Evolutionary conservation across 2,329 filamentous ascomycete species (phyloP).

Genomic region (Aspergillus jensenii): DNA sequence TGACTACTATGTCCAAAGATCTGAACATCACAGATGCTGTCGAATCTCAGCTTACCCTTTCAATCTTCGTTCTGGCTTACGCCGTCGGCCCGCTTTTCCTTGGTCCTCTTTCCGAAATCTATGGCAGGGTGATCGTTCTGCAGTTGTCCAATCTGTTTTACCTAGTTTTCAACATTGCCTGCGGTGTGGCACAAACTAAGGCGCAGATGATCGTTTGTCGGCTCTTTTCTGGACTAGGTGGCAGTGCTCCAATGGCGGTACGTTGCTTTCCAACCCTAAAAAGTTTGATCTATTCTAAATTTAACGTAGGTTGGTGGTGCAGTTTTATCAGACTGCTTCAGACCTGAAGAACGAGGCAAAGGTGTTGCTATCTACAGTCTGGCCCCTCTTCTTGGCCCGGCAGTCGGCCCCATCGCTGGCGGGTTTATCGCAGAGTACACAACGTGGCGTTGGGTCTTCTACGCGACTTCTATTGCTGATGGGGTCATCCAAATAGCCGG

Average conservation of each 20-base stretch:
- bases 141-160: slow-evolving; percentile 57
- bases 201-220: slow-evolving; percentile 58
- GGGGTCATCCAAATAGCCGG: slow-evolving; percentile 62
- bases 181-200: slow-evolving; percentile 55
- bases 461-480: slow-evolving; percentile 63
- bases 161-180: slow-evolving; percentile 60
- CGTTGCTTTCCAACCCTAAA: slow-evolving; percentile 17
- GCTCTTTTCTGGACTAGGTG: slow-evolving; percentile 59
- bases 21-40: slow-evolving; percentile 52
- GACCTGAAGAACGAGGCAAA: slow-evolving; percentile 61
- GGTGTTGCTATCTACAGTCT: slow-evolving; percentile 64
- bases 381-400: slow-evolving; percentile 64
- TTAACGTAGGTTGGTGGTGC: slow-evolving; percentile 46
- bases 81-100: slow-evolving; percentile 54
- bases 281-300: neutral
- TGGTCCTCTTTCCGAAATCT: slow-evolving; percentile 57
- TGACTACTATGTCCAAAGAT: slow-evolving; percentile 54
- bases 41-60: slow-evolving; percentile 51
- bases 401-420: slow-evolving; percentile 64
- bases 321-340: slow-evolving; percentile 58
- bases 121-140: slow-evolving; percentile 55
- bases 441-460: slow-evolving; percentile 75
- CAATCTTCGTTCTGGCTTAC: slow-evolving; percentile 57
- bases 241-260: slow-evolving; percentile 56
- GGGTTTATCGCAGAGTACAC: slow-evolving; percentile 64